Percentiles rank a stretch among this genome's conserved stretches.
Conservation (phyloP, 495 filamentous ascomycete genomes). For the Neurospora discreta region DNA sequence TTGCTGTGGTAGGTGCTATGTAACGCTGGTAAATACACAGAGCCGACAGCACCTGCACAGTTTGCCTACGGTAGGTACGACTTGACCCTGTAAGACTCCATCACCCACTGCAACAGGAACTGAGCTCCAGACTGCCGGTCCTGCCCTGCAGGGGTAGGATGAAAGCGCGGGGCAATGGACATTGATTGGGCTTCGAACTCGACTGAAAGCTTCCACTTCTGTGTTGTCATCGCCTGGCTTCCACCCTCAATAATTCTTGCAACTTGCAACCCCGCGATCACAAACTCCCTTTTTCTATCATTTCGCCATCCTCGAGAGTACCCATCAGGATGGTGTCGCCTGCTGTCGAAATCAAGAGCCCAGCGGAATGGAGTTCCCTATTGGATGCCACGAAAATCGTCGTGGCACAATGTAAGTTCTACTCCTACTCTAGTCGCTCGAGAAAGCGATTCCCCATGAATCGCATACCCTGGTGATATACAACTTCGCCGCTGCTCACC, state of each 20-base stretch:
- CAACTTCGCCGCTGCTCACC: not conserved
- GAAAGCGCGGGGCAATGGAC: not conserved
- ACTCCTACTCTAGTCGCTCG: not conserved
- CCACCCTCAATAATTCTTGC: not conserved
- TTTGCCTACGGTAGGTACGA: not conserved
- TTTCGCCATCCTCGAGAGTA: not conserved
- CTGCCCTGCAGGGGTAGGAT: not conserved
- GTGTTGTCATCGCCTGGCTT: not conserved
- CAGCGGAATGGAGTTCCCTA: conserved; percentile 57
- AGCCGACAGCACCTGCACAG: not conserved
- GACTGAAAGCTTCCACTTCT: not conserved
- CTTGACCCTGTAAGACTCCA: not conserved
- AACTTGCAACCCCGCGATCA: not conserved
- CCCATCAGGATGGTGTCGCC: not conserved
- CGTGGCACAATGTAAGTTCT: conserved; percentile 71
- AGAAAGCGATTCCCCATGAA: conserved; percentile 3
- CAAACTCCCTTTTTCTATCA: not conserved
- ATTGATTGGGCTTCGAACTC: not conserved
- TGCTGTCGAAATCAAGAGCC: not conserved
- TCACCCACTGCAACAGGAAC: not conserved
- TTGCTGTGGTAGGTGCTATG: not conserved
- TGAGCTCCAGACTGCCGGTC: not conserved
- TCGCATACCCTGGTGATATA: not conserved
- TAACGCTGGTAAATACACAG: not conserved
- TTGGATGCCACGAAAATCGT: conserved; percentile 60